phyloP scores from a whole-genome alignment of 2,329 filamentous ascomycete species.

The Colletotrichum cordylinicola region DNA sequence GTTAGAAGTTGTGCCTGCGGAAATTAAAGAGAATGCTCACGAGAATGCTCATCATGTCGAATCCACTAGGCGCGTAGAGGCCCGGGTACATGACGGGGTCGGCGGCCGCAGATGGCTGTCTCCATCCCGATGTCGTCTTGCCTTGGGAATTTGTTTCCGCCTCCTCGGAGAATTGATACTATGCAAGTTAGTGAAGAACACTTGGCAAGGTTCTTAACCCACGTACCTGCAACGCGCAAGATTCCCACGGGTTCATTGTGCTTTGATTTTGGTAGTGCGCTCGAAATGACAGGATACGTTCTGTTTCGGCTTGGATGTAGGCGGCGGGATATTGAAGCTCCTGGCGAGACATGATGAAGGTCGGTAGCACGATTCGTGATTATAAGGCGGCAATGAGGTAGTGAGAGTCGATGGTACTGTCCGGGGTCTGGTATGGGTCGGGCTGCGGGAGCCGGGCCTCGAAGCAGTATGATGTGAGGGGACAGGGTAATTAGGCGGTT shows the following conservation, averaged over 20 bases:
- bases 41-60: slow-evolving; percentile 61
- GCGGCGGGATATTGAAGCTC: background rate
- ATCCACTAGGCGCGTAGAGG: slow-evolving; percentile 59
- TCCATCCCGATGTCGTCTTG: slow-evolving; percentile 1
- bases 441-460: background rate
- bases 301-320: background rate
- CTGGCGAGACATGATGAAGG: slow-evolving; percentile 1
- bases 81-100: slow-evolving; percentile 62
- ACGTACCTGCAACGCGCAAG: slow-evolving; percentile 38
- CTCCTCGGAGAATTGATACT: slow-evolving; percentile 31
- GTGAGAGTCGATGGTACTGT: background rate
- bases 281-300: slow-evolving; percentile 12
- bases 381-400: background rate
- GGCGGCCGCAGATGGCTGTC: slow-evolving; percentile 16
- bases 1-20: slow-evolving; percentile 14
- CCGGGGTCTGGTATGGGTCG: background rate
- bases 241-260: slow-evolving; percentile 40
- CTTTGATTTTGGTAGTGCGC: slow-evolving; percentile 3
- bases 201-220: too few relatives aligned
- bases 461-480: background rate
- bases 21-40: slow-evolving; percentile 38
- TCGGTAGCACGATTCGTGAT: background rate
- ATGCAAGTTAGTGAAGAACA: background rate
- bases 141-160: slow-evolving; percentile 22
- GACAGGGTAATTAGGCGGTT: slow-evolving; percentile 3